Conservation (phyloP, 352 stramenopile genomes). For the Phytophthora ohioensis region DNA sequence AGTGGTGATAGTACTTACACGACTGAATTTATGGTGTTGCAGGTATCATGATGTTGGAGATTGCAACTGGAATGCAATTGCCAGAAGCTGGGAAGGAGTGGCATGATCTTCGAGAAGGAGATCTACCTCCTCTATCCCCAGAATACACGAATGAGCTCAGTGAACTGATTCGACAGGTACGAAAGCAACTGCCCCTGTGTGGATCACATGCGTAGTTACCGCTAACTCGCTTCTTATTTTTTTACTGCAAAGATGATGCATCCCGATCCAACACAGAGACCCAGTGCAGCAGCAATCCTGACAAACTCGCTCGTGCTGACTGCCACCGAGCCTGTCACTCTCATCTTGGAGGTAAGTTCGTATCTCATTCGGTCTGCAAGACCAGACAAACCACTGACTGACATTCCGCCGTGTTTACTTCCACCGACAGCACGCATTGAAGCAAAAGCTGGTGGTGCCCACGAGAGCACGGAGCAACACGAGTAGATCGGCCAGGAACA, state of each 20-base stretch:
- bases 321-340: constrained; percentile 19
- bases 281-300: constrained; percentile 52
- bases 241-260: constrained; percentile 68
- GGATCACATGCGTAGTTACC: background rate
- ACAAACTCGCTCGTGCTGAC: constrained; percentile 33
- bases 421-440: constrained; percentile 29
- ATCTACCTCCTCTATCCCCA: constrained; percentile 50
- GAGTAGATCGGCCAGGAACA: constrained; percentile 34
- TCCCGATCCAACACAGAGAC: constrained; percentile 48
- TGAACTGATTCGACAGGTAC: constrained; percentile 55
- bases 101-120: constrained; percentile 69
- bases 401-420: background rate
- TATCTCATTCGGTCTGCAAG: background rate
- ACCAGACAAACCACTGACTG: background rate
- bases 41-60: constrained; percentile 79
- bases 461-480: constrained; percentile 39
- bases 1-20: constrained; percentile 2
- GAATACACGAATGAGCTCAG: constrained; percentile 60
- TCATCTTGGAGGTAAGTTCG: constrained; percentile 41
- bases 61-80: constrained; percentile 50
- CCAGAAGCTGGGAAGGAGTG: constrained; percentile 66
- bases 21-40: background rate
- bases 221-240: constrained; percentile 3
- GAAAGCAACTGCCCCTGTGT: background rate
- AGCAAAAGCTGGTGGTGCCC: constrained; percentile 39